These are phyloP conservation scores for Trichoderma breve DNA, from an alignment of 2,329 filamentous ascomycete genomes.

Conservation along the genomic window DNA sequence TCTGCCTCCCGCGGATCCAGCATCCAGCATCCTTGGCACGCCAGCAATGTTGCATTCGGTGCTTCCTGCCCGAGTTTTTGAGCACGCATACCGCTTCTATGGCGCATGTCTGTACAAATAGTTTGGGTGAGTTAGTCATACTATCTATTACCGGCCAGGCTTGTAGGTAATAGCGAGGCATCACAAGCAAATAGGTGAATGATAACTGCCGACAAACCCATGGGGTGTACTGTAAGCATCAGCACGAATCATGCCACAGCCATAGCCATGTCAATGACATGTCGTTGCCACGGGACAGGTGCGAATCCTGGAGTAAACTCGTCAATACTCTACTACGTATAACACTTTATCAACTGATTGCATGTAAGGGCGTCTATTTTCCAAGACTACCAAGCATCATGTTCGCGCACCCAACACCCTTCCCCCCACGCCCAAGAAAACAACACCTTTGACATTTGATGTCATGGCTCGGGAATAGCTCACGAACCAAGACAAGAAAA, in stretches of 20 bases:
- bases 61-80: not conserved
- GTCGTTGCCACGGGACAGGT: not conserved
- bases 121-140: not conserved
- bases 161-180: not conserved
- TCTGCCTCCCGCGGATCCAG: not conserved
- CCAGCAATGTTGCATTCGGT: conserved; percentile 2
- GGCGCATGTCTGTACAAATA: not conserved
- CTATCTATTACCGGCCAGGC: not conserved
- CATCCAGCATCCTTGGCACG: not conserved
- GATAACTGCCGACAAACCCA: not conserved
- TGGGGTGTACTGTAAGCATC: not conserved
- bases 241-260: not conserved
- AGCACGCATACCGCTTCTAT: not conserved
- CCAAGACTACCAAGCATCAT: not conserved
- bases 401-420: not conserved
- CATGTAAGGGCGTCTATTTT: not conserved
- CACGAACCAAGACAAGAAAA: not conserved
- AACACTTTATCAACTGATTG: not conserved
- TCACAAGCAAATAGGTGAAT: not conserved
- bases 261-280: not conserved
- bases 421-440: not conserved
- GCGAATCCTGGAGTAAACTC: not conserved
- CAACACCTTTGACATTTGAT: not conserved
- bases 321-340: not conserved
- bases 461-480: not conserved